Evolutionary conservation across 805 yeast species (phyloP), one percentile per base, ranked within the genome.

Genomic region (Yarrowia sp.): DNA sequence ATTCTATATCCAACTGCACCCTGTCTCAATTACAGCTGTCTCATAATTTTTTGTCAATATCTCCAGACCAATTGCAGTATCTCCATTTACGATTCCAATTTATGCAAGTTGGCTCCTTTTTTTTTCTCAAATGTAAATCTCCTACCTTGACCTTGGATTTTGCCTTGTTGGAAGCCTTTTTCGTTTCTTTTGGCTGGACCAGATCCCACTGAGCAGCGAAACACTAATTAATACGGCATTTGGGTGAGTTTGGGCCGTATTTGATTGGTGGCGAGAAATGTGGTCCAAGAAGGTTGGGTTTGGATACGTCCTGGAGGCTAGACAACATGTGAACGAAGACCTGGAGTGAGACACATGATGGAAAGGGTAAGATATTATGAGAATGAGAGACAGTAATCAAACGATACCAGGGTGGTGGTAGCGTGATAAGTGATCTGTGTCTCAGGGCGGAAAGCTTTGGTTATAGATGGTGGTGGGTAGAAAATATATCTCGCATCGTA

Each of bases 81-180:
- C 30, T 24, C 30, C 30, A 24, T 24, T 24, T 24, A 24, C 30
- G 30, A 24, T 33, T 33, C 39, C 55, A 49, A 33, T 33, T n/a
- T 49, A 49, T 49, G 55, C 55, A n/a, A n/a, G n/a, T n/a, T n/a
- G 55, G 33, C 55, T 49, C 39, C 6, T 24, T 24, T 24, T 24
- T 24, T 24, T 24, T 24, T 24, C 30, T 24, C 30, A n/a, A 47
- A 47, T 12, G 53, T 30, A 47, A 47, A 47, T 47, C 38, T 9
- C 33, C 17, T 33, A 33, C 55, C 24, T 17, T 49, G 39, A 30
- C 39, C 30, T 43, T 19, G 46, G 30, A 4, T n/a, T 24, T 24
- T 24, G 19, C 46, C 46, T 43, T 43, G 20, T 19, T 14, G 9
- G 50, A 3, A 8, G 17, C 13, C 13, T 34, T n/a, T 15, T 33